Percentiles rank a stretch among this genome's conserved stretches.
These are phyloP conservation scores for Bothriochloa decipiens DNA, from an alignment of 176 grass and related monocot species.

Conservation along the genomic window DNA sequence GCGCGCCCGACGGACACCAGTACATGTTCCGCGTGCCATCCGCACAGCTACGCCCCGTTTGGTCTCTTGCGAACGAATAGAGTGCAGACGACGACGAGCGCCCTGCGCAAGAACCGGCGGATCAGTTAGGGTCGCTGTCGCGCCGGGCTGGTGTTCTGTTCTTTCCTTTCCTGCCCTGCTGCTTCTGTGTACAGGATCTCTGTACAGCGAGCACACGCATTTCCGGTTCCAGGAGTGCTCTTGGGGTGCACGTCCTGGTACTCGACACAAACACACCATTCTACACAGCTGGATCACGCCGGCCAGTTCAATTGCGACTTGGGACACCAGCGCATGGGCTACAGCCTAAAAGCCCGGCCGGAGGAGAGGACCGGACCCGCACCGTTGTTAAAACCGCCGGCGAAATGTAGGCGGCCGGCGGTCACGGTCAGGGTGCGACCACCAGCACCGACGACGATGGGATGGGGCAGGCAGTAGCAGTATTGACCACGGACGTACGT, in stretches of 20 bases:
- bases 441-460: neutral
- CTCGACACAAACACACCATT: neutral
- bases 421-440: neutral
- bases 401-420: neutral
- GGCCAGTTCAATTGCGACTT: neutral
- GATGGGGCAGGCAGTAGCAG: neutral
- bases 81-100: neutral
- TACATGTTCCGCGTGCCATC: neutral
- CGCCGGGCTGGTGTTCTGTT: neutral
- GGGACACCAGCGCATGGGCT: neutral
- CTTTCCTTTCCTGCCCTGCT: neutral
- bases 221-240: neutral
- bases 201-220: neutral
- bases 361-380: neutral
- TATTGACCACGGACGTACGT: neutral
- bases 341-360: too few relatives aligned
- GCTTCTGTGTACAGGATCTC: neutral
- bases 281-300: neutral
- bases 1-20: neutral
- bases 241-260: neutral
- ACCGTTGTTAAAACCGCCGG: neutral
- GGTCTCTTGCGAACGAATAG: neutral
- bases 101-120: neutral
- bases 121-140: conserved; percentile 28
- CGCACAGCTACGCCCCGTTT: neutral